phyloP scores from a whole-genome alignment of 345 rosid species.

The Viola odorata region DNA sequence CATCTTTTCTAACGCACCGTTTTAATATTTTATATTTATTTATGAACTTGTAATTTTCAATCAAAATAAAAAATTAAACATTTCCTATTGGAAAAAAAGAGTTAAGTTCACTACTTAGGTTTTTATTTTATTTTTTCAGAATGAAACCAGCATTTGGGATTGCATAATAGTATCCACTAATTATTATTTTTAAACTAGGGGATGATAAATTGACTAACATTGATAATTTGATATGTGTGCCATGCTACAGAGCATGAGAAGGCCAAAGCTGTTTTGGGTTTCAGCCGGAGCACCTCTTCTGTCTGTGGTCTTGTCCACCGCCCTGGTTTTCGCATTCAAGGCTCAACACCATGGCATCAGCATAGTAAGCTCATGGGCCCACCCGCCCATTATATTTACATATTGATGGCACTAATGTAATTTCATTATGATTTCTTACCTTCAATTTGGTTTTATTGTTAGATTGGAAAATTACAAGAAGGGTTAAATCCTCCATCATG shows the following conservation, averaged over 20 bases:
- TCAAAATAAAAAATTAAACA: too few species aligned
- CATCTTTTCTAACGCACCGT: too few species aligned
- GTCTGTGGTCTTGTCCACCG: slow-evolving; percentile 70
- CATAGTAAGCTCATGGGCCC: slow-evolving; percentile 36
- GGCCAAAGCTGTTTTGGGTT: slow-evolving; percentile 75
- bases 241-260: slow-evolving; percentile 62
- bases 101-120: too few species aligned
- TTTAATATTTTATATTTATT: too few species aligned
- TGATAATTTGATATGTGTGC: slow-evolving; percentile 21
- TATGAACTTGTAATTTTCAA: too few species aligned
- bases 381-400: background rate
- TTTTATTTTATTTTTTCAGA: too few species aligned
- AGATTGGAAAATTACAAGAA: slow-evolving; percentile 85
- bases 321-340: slow-evolving; percentile 68
- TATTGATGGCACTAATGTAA: background rate
- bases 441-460: background rate
- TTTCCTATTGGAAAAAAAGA: too few species aligned
- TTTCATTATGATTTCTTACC: background rate
- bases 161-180: too few species aligned
- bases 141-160: too few species aligned
- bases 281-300: slow-evolving; percentile 80
- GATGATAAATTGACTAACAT: background rate
- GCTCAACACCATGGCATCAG: slow-evolving; percentile 72
- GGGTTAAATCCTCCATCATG: slow-evolving; percentile 94
- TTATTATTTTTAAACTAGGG: too few species aligned